Evolutionary conservation across 1,284 basidiomycete genomes (phyloP), one percentile per base, ranked within the genome.

Genomic region (Fomitopsis betulina): DNA sequence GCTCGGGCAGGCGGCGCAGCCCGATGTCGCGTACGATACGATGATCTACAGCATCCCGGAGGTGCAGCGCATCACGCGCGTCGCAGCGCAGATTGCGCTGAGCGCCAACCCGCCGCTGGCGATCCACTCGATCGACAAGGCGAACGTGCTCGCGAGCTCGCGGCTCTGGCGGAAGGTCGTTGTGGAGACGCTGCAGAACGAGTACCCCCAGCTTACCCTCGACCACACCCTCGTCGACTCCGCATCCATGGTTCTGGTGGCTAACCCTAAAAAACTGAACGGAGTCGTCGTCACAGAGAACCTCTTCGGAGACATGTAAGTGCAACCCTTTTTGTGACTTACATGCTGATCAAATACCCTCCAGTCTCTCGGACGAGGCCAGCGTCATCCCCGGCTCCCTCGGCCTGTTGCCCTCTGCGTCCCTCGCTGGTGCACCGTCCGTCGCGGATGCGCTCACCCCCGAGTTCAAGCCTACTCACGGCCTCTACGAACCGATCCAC

Each of bases 321-420:
- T 77, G 25, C 53, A 39, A 17, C n/a, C n/a, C 8, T 39, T 49
- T 54, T 25, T 57, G 13, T 38, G 55, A 23, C 51, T 27, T 57
- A 15, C 30, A 42, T 49, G 42, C 50, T 17, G 32, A 51, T 43
- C 56, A 17, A 62, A 56, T 40, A 45, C 21, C 60, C 7, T 55
- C 40, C 57, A 97, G 95, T 69, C 84, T 98, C 56, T 96, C 94
- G 12, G 96, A 98, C 73, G 94, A 99, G 75, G 88, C 90, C 17
- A 98, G 95, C 65, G 94, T 99, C 63, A 98, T 99, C 68, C 97
- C 96, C 27, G 97, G 97, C 25, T 97, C 97, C 32, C 86, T 99
- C 7, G 97, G 97, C 58, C 84, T 99, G 23, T 82, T 99, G 13
- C 96, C 97, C 19, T 98, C 96, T 10, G 96, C 96, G 10, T 98